Conservation (phyloP, 441 rosid species). For the Croton setiger region DNA sequence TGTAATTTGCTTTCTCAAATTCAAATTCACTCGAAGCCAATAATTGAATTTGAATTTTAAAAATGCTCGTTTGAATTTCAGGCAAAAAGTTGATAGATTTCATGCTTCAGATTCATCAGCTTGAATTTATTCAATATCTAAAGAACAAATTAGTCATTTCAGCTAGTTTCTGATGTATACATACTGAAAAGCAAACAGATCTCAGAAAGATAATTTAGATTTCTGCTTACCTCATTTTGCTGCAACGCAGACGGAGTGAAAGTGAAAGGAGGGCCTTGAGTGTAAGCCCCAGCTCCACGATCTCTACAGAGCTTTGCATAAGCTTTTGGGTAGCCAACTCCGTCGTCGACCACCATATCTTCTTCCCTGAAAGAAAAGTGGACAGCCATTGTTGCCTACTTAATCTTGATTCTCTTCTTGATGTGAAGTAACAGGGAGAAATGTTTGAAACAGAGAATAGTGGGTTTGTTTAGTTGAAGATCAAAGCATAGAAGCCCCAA, state of each 20-base stretch:
- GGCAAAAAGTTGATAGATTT: neutral
- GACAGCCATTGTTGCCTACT: constrained; percentile 29
- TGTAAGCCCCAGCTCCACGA: constrained; percentile 32
- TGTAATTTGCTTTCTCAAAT: neutral
- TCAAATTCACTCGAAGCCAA: neutral
- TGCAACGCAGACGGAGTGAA: constrained; percentile 59
- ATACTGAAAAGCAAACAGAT: neutral
- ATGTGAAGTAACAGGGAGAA: neutral
- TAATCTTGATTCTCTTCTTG: constrained; percentile 15
- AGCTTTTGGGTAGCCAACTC: constrained; percentile 74
- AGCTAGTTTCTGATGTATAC: neutral
- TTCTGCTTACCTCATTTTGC: constrained; percentile 48
- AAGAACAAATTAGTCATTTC: neutral
- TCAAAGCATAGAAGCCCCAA: constrained; percentile 20
- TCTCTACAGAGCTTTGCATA: constrained; percentile 67
- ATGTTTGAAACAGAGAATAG: neutral
- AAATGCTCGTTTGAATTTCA: neutral
- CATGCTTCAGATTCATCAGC: neutral
- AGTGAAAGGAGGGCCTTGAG: constrained; percentile 69
- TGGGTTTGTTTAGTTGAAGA: constrained; percentile 15
- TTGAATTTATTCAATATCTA: neutral
- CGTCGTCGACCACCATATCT: constrained; percentile 57
- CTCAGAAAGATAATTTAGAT: neutral
- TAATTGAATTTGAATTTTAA: neutral
- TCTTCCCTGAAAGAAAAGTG: constrained; percentile 41